Evolutionary conservation across 129 eudicot genomes (phyloP), one percentile per base, ranked within the genome.

Genomic region (Rutidosis leptorrhynchoides): DNA sequence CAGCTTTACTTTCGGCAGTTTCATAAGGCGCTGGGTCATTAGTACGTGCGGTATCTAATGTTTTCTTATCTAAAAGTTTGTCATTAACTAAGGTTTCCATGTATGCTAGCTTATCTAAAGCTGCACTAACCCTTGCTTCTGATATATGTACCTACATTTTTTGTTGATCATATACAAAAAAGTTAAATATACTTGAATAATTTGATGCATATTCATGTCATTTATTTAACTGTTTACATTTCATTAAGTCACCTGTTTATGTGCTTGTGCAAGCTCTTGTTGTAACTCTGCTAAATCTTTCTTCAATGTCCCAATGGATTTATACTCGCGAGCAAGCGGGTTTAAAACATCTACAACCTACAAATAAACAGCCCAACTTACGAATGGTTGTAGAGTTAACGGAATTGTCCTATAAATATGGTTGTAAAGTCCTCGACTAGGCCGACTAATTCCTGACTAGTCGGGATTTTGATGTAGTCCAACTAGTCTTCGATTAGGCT

Each of bases 261-360:
- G 98, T 27, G 98, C 96, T 74, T 80, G 82, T 71, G 96, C 74
- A 49, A 89, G 92, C 79, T 93, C 98, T 68, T 80, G 83, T 83
- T 93, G 95, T 66, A 93, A 69, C 73, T 83, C 95, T 52, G 96
- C 92, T 32, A 93, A 85, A 56, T 93, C 98, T 73, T 86, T 93
- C 77, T 80, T 88, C 75, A 93, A 51, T 12, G 91, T 85, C 61
- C 96, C 96, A 79, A 93, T 84, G 60, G 98, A 93, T 78, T 93
- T 93, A 82, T 82, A 93, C 10, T 93, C 98, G 43, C 98, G 98
- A 1, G 95, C 96, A 64, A 93, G 83, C 80, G 98, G 98, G 66
- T 93, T 93, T 61, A 93, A 67, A 69, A 88, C 98, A 45, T 93
- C 98, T 24, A 93, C 98, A 69, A 93, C 98, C 98, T 93, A 67